These are phyloP conservation scores for Trypanosoma rangeli DNA, from an alignment of 208 protist genomes.

Conservation along the genomic window DNA sequence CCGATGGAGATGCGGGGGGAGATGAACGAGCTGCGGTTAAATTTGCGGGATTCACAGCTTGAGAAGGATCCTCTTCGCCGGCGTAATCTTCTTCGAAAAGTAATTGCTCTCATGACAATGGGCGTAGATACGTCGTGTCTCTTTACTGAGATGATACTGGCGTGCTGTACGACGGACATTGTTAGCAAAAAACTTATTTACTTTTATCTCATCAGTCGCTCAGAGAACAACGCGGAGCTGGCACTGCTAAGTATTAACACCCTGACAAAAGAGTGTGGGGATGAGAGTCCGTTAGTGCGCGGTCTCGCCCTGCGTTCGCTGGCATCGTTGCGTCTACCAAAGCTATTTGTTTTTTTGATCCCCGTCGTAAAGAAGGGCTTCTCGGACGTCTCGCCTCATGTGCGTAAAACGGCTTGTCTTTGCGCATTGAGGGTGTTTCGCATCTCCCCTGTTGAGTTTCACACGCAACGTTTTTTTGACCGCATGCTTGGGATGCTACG, in stretches of 20 bases:
- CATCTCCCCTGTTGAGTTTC: slow-evolving; percentile 51
- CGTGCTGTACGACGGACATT: slow-evolving; percentile 91
- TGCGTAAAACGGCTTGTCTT: slow-evolving; percentile 93
- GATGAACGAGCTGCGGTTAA: slow-evolving; percentile 39
- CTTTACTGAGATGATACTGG: slow-evolving; percentile 93
- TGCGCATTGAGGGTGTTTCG: slow-evolving; percentile 81
- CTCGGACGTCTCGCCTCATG: slow-evolving; percentile 89
- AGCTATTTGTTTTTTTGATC: slow-evolving; percentile 79
- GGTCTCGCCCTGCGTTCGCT: slow-evolving; percentile 94
- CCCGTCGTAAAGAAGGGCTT: slow-evolving; percentile 72
- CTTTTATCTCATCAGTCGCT: slow-evolving; percentile 94
- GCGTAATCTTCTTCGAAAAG: slow-evolving; percentile 82
- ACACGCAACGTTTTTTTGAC: slow-evolving; percentile 35
- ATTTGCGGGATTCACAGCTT: slow-evolving; percentile 39
- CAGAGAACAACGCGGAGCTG: slow-evolving; percentile 88
- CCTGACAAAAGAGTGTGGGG: slow-evolving; percentile 92
- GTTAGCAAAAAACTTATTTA: slow-evolving; percentile 98
- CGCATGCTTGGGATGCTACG: slow-evolving; percentile 59
- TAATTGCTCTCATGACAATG: slow-evolving; percentile 96
- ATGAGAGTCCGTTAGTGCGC: slow-evolving; percentile 93
- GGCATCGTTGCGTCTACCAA: slow-evolving; percentile 77
- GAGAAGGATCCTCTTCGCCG: slow-evolving; percentile 48
- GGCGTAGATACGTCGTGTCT: slow-evolving; percentile 94
- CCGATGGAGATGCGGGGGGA: slow-evolving; percentile 33
- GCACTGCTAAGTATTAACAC: slow-evolving; percentile 96